These are phyloP conservation scores for Chalciporus sphaerocephalus DNA, from an alignment of 768 basidiomycete genomes.

Conservation along the genomic window DNA sequence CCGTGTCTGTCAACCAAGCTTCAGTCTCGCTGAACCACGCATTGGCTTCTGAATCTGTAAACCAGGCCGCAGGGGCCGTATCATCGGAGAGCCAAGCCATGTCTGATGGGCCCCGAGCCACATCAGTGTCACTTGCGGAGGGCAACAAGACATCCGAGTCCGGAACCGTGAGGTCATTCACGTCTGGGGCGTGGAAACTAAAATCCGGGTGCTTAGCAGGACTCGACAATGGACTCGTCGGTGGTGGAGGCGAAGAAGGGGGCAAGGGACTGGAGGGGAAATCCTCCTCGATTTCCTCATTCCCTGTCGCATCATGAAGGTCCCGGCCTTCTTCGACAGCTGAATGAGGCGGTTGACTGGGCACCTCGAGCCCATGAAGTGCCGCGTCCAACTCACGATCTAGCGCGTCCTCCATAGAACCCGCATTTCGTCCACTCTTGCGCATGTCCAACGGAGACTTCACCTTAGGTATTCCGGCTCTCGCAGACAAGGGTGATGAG, in stretches of 20 bases:
- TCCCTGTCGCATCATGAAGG: slow-evolving; percentile 15
- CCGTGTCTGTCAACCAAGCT: slow-evolving; percentile 27
- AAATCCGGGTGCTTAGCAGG: slow-evolving; percentile 8
- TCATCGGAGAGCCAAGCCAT: slow-evolving; percentile 15
- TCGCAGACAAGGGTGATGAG: background rate
- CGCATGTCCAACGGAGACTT: background rate
- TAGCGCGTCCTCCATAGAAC: slow-evolving; percentile 24
- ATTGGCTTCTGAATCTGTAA: slow-evolving; percentile 15
- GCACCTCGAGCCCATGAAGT: slow-evolving; percentile 42
- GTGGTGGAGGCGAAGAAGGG: slow-evolving; percentile 58
- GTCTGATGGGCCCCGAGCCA: background rate
- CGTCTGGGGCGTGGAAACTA: slow-evolving; percentile 17
- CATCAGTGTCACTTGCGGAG: slow-evolving; percentile 6
- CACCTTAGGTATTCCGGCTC: background rate
- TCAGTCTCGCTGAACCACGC: slow-evolving; percentile 28
- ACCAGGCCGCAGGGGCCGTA: slow-evolving; percentile 2
- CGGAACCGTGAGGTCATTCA: slow-evolving; percentile 4
- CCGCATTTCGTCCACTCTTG: slow-evolving; percentile 16
- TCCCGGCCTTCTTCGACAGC: background rate
- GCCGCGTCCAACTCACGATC: slow-evolving; percentile 37
- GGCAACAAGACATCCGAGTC: slow-evolving; percentile 15
- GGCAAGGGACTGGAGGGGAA: slow-evolving; percentile 48
- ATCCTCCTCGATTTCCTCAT: slow-evolving; percentile 9
- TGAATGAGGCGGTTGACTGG: slow-evolving; percentile 27
- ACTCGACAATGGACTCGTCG: slow-evolving; percentile 45